Conservation (phyloP, 306 rosid genomes). For the Cucurbita maxima region DNA sequence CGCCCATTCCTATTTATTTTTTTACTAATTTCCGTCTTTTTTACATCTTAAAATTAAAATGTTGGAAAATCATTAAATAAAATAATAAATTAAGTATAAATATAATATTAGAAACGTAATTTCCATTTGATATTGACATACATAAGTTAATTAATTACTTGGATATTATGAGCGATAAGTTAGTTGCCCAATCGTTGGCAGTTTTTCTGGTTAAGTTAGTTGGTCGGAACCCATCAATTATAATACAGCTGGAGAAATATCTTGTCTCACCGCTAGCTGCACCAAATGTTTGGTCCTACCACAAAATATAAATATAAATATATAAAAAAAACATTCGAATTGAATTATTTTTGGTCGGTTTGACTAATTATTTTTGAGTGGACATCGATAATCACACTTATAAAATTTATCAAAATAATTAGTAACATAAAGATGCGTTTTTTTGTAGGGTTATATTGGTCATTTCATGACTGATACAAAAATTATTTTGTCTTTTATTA, state of each 20-base stretch:
- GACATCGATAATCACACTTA: neutral
- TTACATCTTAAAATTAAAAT: neutral
- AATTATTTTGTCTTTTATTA: neutral
- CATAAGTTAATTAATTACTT: neutral
- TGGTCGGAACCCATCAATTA: neutral
- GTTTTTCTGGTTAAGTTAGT: constrained; percentile 6
- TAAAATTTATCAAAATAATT: neutral
- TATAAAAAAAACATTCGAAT: too few relatives aligned
- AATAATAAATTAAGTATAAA: neutral
- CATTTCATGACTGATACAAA: neutral
- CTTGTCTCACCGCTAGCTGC: neutral
- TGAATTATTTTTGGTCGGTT: too few relatives aligned
- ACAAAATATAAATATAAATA: too few relatives aligned
- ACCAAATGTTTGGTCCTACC: neutral
- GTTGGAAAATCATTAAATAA: neutral
- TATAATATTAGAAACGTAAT: too few relatives aligned
- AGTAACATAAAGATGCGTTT: neutral
- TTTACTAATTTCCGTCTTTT: too few relatives aligned
- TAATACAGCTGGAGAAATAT: neutral
- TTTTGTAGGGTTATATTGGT: neutral
- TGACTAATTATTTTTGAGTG: too few relatives aligned
- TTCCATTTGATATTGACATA: too few relatives aligned
- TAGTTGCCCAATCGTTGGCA: constrained; percentile 4
- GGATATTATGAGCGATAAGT: neutral
- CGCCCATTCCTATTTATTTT: too few relatives aligned